Conservation (phyloP, 129 eudicot species). For the Artemisia argyi region DNA sequence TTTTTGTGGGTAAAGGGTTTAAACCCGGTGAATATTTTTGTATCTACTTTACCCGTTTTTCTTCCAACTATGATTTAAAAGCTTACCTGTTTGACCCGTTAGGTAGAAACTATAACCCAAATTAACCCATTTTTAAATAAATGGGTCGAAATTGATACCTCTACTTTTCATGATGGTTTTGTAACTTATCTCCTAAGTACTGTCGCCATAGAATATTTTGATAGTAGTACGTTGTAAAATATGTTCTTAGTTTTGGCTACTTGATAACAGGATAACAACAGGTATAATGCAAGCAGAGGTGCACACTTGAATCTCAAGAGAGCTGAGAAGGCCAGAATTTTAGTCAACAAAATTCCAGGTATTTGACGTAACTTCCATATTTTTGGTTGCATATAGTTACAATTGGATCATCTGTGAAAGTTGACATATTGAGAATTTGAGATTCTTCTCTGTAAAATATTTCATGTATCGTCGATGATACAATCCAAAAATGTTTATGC, state of each 20-base stretch:
- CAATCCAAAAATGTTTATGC: constrained; percentile 23
- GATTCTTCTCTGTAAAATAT: neutral
- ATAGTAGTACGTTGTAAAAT: constrained; percentile 3
- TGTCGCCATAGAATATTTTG: constrained; percentile 9
- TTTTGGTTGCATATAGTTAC: neutral
- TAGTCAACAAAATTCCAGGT: constrained; percentile 98
- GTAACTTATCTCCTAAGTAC: too few species aligned
- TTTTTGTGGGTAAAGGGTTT: too few species aligned
- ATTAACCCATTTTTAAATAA: too few species aligned
- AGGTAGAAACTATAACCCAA: too few species aligned
- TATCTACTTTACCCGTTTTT: too few species aligned
- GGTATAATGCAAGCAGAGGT: constrained; percentile 96
- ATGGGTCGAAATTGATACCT: too few species aligned
- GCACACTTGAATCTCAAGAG: constrained; percentile 97
- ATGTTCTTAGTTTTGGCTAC: constrained; percentile 18
- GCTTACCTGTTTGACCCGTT: too few species aligned
- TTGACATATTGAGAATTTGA: constrained; percentile 1
- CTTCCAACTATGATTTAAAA: too few species aligned
- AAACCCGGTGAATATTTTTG: too few species aligned
- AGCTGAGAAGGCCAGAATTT: constrained; percentile 87
- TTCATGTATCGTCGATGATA: neutral
- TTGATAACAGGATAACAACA: constrained; percentile 79
- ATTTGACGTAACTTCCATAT: neutral
- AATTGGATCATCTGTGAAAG: neutral
- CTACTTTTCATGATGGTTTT: too few species aligned